Evolutionary conservation across 495 filamentous ascomycete genomes (phyloP).

Genomic region (Penicillium desertorum): DNA sequence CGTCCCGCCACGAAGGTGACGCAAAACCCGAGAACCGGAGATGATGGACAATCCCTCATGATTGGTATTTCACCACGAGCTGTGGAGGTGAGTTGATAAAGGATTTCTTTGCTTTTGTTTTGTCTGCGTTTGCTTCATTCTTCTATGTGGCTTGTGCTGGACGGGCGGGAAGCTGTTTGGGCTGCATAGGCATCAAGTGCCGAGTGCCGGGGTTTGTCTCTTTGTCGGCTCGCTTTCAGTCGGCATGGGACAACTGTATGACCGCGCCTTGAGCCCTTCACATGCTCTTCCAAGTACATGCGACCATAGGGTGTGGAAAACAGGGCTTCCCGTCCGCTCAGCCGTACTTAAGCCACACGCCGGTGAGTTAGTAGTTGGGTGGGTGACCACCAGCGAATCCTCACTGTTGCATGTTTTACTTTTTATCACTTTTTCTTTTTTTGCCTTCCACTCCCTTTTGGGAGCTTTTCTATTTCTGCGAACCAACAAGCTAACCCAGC

Average conservation of each 20-base stretch:
- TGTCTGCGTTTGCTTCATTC: slow-evolving; percentile 1
- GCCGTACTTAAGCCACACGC: slow-evolving; percentile 54
- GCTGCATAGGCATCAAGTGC: slow-evolving; percentile 1
- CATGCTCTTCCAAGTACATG: slow-evolving; percentile 30
- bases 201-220: not conserved
- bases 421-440: slow-evolving; percentile 24
- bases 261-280: slow-evolving; percentile 18
- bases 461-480: slow-evolving; percentile 8
- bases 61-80: slow-evolving; percentile 81
- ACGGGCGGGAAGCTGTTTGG: slow-evolving; percentile 8
- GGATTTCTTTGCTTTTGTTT: not conserved
- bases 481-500: slow-evolving; percentile 20
- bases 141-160: slow-evolving; percentile 7
- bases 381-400: slow-evolving; percentile 54
- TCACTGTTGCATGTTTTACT: slow-evolving; percentile 49
- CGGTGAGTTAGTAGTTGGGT: slow-evolving; percentile 52
- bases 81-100: slow-evolving; percentile 59
- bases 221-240: not conserved
- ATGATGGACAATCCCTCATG: slow-evolving; percentile 77
- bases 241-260: not conserved
- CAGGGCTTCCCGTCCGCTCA: slow-evolving; percentile 52
- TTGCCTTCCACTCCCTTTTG: slow-evolving; percentile 31
- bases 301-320: slow-evolving; percentile 54
- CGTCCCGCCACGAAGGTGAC: slow-evolving; percentile 32
- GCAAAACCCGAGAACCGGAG: slow-evolving; percentile 46